Evolutionary conservation across 805 yeast genomes (phyloP).

Genomic region (Teunomyces atbi): DNA sequence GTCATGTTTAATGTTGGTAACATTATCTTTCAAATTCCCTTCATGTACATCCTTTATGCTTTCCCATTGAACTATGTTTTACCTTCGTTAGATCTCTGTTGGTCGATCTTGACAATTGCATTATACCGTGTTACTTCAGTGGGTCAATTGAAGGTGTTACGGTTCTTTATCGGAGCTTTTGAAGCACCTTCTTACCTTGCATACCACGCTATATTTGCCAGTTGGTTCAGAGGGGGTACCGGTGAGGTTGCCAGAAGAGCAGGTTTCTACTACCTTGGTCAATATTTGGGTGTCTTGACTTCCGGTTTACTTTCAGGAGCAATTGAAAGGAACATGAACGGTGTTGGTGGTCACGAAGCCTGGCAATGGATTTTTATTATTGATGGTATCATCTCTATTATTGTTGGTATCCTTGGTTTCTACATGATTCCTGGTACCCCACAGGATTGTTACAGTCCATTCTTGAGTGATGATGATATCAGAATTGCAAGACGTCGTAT

Average conservation of each 20-base stretch:
- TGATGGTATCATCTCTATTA: conserved; percentile 59
- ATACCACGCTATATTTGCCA: conserved; percentile 37
- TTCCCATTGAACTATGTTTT: conserved; percentile 53
- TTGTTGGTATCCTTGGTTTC: conserved; percentile 55
- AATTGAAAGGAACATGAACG: conserved; percentile 46
- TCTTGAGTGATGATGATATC: conserved; percentile 36
- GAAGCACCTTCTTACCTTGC: conserved; percentile 57
- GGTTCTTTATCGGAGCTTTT: conserved; percentile 67
- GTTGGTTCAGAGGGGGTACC: conserved; percentile 21
- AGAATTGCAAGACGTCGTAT: conserved; percentile 26
- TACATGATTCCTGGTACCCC: conserved; percentile 69
- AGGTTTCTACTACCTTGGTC: conserved; percentile 61
- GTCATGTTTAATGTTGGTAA: conserved; percentile 59
- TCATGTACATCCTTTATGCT: conserved; percentile 55
- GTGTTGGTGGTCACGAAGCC: conserved; percentile 52
- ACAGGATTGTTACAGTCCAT: conserved; percentile 35
- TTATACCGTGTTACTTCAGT: conserved; percentile 50
- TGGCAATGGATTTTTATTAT: conserved; percentile 77
- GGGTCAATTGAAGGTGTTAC: conserved; percentile 53
- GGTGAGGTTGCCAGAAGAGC: conserved; percentile 60
- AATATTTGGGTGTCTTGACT: conserved; percentile 59
- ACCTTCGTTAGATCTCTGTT: conserved; percentile 58
- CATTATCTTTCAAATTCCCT: conserved; percentile 61
- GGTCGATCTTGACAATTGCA: conserved; percentile 66
- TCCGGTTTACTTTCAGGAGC: conserved; percentile 64